Evolutionary conservation across 2,329 filamentous ascomycete genomes (phyloP).

Genomic region (Botrytis aclada): DNA sequence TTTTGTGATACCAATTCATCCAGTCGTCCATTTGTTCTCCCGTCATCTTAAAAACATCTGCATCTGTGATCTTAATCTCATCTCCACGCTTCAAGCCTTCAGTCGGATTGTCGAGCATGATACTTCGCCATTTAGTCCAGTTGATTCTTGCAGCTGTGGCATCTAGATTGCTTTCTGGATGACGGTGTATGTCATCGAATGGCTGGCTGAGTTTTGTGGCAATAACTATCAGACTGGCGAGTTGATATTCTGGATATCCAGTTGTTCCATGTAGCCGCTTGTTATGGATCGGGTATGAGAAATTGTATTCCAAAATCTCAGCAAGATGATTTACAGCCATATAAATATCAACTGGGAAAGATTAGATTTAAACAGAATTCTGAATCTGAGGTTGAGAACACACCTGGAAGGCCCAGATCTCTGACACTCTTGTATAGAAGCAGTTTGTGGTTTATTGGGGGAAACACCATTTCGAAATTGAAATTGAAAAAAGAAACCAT

Average conservation of each 20-base stretch:
- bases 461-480: slow-evolving; percentile 69
- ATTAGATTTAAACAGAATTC: slow-evolving; percentile 31
- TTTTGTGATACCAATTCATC: slow-evolving; percentile 74
- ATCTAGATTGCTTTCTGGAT: slow-evolving; percentile 50
- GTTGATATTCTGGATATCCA: slow-evolving; percentile 69
- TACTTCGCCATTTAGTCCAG: slow-evolving; percentile 67
- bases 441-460: slow-evolving; percentile 67
- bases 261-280: slow-evolving; percentile 46
- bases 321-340: slow-evolving; percentile 54
- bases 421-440: slow-evolving; percentile 68
- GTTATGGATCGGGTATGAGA: slow-evolving; percentile 53
- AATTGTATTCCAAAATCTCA: slow-evolving; percentile 45
- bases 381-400: slow-evolving; percentile 31
- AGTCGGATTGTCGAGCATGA: slow-evolving; percentile 41
- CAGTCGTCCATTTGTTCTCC: slow-evolving; percentile 67
- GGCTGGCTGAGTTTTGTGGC: slow-evolving; percentile 78
- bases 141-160: slow-evolving; percentile 60
- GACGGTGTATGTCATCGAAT: slow-evolving; percentile 57
- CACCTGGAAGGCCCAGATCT: slow-evolving; percentile 72
- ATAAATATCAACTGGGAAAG: slow-evolving; percentile 58
- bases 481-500: slow-evolving; percentile 60
- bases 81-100: slow-evolving; percentile 41
- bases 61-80: slow-evolving; percentile 55
- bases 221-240: slow-evolving; percentile 69
- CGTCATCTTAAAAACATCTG: slow-evolving; percentile 61